Evolutionary conservation across 1,284 basidiomycete species (phyloP).

Genomic region (Inonotus hispidus): DNA sequence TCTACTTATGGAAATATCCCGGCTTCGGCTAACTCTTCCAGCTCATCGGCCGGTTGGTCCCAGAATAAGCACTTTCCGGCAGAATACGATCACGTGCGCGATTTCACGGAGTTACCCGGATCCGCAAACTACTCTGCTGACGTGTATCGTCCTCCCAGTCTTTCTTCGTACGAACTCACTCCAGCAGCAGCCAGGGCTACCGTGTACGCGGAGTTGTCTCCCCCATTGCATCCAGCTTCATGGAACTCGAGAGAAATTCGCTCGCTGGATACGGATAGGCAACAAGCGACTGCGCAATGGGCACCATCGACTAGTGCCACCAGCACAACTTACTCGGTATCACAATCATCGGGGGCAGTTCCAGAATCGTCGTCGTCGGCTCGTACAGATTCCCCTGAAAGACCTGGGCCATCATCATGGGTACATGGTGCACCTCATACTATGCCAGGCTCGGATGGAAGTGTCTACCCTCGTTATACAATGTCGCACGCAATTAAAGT

Average conservation of each 20-base stretch:
- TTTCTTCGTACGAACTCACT: background rate
- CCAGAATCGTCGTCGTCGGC: background rate
- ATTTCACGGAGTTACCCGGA: background rate
- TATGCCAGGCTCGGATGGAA: background rate
- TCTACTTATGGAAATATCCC: background rate
- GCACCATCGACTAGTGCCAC: background rate
- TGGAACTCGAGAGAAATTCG: background rate
- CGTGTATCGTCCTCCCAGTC: background rate
- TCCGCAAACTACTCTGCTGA: background rate
- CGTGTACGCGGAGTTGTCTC: background rate
- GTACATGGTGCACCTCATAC: background rate
- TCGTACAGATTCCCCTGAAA: background rate
- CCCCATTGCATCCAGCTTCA: background rate
- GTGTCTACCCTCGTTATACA: background rate
- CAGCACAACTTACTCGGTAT: too few relatives aligned
- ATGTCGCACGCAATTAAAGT: background rate
- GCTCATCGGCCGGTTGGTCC: background rate
- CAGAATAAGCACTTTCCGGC: background rate
- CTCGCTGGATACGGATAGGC: background rate
- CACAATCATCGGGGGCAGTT: background rate
- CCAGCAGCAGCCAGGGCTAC: background rate
- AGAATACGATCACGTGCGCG: background rate
- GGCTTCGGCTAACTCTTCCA: background rate
- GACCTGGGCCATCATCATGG: background rate
- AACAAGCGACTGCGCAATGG: background rate